Conservation (phyloP, 2,329 filamentous ascomycete species). For the Cercospora sp. region DNA sequence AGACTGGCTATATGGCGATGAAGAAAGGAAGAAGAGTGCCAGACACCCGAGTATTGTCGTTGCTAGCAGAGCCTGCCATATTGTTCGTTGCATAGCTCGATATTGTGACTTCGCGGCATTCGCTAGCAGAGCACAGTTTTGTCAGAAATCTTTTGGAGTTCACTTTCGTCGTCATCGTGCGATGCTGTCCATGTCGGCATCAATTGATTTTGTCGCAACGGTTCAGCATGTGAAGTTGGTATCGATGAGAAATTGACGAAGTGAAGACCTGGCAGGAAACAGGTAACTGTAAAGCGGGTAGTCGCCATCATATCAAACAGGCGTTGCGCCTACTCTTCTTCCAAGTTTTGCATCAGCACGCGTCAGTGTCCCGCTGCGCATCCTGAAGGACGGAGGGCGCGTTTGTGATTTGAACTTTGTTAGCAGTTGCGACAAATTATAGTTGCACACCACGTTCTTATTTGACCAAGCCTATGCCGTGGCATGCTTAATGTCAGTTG, state of each 20-base stretch:
- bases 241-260: not conserved
- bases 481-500: not conserved
- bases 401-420: constrained; percentile 3
- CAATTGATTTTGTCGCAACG: not conserved
- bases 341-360: not conserved
- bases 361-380: not conserved
- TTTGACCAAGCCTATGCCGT: not conserved
- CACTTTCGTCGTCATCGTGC: not conserved
- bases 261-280: not conserved
- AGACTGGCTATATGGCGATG: not conserved
- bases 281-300: not conserved
- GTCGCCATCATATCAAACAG: not conserved
- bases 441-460: not conserved
- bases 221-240: not conserved
- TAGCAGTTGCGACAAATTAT: not conserved
- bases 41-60: constrained; percentile 4
- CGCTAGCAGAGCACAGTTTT: not conserved
- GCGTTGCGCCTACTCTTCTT: not conserved
- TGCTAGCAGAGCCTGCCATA: constrained; percentile 15
- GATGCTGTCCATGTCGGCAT: not conserved
- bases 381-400: not conserved
- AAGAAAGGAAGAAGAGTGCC: not conserved
- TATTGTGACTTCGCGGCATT: not conserved
- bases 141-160: not conserved
- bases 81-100: constrained; percentile 3